These are phyloP conservation scores for Glonium stellatum DNA, from an alignment of 495 filamentous ascomycete genomes.

Conservation along the genomic window DNA sequence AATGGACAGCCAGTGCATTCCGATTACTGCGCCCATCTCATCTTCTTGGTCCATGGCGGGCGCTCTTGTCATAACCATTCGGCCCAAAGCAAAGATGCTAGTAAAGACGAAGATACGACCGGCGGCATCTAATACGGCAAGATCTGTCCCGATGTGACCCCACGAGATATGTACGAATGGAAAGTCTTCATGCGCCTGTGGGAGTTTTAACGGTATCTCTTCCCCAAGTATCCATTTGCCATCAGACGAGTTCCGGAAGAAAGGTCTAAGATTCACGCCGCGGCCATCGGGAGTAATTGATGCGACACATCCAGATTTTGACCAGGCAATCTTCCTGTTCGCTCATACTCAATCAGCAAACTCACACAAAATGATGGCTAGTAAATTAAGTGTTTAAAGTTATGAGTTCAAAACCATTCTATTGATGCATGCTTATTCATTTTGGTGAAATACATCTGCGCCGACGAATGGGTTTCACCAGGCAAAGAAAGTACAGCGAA, in stretches of 20 bases:
- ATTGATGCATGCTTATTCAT: background rate
- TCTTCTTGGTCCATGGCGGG: conserved; percentile 57
- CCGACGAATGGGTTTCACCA: background rate
- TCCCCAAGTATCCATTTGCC: conserved; percentile 75
- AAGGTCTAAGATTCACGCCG: conserved; percentile 60
- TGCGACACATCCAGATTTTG: conserved; percentile 79
- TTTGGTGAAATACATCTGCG: background rate
- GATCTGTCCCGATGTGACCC: conserved; percentile 63
- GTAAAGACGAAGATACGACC: conserved; percentile 66
- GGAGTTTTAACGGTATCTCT: conserved; percentile 40
- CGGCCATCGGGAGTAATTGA: conserved; percentile 66
- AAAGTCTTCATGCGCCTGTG: conserved; percentile 46
- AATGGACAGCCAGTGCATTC: conserved; percentile 66
- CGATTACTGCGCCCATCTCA: conserved; percentile 69
- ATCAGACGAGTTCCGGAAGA: conserved; percentile 61
- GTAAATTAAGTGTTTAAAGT: background rate
- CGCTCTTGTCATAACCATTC: conserved; percentile 48
- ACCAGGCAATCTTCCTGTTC: conserved; percentile 77
- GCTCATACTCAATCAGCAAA: too few species aligned
- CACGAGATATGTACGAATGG: conserved; percentile 71
- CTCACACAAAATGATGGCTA: too few species aligned
- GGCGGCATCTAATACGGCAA: conserved; percentile 67
- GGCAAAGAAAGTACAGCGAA: background rate
- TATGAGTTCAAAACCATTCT: background rate
- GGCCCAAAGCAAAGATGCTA: conserved; percentile 58